Base-by-base conservation (phyloP, 495 filamentous ascomycete species). In the Penicillium bovifimosum region DNA sequence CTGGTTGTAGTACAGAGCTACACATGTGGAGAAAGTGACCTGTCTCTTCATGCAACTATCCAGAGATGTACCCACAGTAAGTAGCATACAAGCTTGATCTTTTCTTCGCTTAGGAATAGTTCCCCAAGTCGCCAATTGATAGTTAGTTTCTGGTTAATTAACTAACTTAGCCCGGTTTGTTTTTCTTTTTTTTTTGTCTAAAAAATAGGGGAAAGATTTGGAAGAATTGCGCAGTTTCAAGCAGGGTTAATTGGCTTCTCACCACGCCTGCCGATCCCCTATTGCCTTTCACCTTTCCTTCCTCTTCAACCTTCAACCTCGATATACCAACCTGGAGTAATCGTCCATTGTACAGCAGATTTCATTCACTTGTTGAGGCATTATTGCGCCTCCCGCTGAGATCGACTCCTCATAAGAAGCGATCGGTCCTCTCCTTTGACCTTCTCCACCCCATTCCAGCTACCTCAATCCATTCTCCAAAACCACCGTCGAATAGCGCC, bases 391-490 rank as follows among this genome's bases (percentile, higher is more conserved):
- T 52, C 49, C 59, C 47, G 48, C 53, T 52, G 41, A 52, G 55
- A 24, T 57, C 43, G 61, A 59, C 62, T 65, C 59, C 59, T 62
- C 59, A 60, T 54, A 52, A 11, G 51, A 42, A 45, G 51, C 49
- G 35, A 45, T 51, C 49, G 35, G 35, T 50, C 41, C 44, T 27
- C 50, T 18, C 26, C 47, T 31, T 41, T 24, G n/a, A 24, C 20
- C 20, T 26, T 47, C 40, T 34, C 48, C 32, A 20, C 40, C 38
- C 28, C 35, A 52, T 17, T 47, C 36, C 18, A 42, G 38, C 31
- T 35, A 24, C 4, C 20, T 24, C 20, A 41, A 16, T 32, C 29
- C 18, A 35, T 24, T 29, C 27, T 41, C 27, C 9, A 32, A 27
- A 41, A 32, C 41, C 41, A 35, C 54, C 48, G 51, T 53, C 50